Conservation (phyloP, 306 rosid species). For the Pyrus communis region DNA sequence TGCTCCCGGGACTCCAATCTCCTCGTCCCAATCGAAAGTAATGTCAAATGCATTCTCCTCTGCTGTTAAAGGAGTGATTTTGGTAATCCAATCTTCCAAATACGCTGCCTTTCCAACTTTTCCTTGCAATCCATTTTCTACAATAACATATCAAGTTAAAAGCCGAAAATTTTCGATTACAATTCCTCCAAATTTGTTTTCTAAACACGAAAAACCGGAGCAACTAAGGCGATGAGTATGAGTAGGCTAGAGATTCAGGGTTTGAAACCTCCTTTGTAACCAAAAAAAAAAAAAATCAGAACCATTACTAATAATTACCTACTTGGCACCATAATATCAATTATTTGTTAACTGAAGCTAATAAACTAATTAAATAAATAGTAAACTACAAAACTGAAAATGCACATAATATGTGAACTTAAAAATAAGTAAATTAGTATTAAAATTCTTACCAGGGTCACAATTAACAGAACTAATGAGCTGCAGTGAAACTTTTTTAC, state of each 20-base stretch:
- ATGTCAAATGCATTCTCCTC: slow-evolving; percentile 51
- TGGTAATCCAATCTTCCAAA: slow-evolving; percentile 52
- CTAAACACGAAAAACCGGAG: background rate
- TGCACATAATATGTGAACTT: background rate
- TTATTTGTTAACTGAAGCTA: too few relatives aligned
- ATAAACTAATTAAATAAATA: too few relatives aligned
- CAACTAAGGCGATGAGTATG: background rate
- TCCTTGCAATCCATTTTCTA: slow-evolving; percentile 49
- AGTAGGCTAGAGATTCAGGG: too few relatives aligned
- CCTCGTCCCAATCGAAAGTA: slow-evolving; percentile 58
- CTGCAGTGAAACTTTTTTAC: slow-evolving; percentile 45
- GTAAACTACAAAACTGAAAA: too few relatives aligned
- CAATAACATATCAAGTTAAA: background rate
- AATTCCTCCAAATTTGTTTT: background rate
- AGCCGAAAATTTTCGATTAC: background rate
- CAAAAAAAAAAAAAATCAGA: too few relatives aligned
- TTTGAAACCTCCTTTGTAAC: too few relatives aligned
- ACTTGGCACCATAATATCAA: too few relatives aligned
- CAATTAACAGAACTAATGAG: slow-evolving; percentile 45
- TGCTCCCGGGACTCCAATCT: slow-evolving; percentile 66
- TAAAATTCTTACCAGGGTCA: slow-evolving; percentile 30
- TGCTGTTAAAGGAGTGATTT: slow-evolving; percentile 30
- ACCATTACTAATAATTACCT: too few relatives aligned
- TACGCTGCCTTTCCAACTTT: slow-evolving; percentile 51
- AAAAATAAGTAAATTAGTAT: background rate